Conservation (phyloP, 2,329 filamentous ascomycete species). For the Aspergillus chevalieri region DNA sequence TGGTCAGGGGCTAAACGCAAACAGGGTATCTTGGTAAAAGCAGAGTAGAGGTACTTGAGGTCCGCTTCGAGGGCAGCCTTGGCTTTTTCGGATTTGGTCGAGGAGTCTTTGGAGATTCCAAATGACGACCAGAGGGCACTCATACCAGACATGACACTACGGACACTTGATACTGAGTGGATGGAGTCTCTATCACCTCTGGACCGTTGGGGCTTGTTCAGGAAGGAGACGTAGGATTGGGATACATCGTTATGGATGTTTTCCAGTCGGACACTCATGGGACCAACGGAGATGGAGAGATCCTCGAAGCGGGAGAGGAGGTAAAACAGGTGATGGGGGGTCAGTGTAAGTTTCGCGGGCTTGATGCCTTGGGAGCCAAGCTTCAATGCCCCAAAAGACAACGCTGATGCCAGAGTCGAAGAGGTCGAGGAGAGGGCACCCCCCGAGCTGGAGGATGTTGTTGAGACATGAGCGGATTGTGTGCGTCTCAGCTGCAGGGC, state of each 20-base stretch:
- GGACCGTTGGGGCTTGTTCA: slow-evolving; percentile 74
- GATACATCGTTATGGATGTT: slow-evolving; percentile 85
- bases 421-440: slow-evolving; percentile 63
- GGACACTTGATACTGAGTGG: slow-evolving; percentile 90
- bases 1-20: slow-evolving; percentile 86
- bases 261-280: slow-evolving; percentile 92
- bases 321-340: slow-evolving; percentile 94
- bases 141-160: slow-evolving; percentile 97
- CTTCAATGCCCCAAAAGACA: slow-evolving; percentile 77
- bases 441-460: slow-evolving; percentile 51
- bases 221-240: slow-evolving; percentile 89
- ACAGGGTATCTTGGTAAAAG: slow-evolving; percentile 96
- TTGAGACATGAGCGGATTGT: slow-evolving; percentile 45
- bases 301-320: slow-evolving; percentile 93
- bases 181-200: slow-evolving; percentile 86
- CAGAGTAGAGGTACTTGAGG: slow-evolving; percentile 92
- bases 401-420: slow-evolving; percentile 68
- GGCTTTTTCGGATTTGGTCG: slow-evolving; percentile 79
- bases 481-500: slow-evolving; percentile 78
- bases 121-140: slow-evolving; percentile 87
- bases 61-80: slow-evolving; percentile 80
- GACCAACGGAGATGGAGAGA: slow-evolving; percentile 79
- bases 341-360: slow-evolving; percentile 84
- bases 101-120: slow-evolving; percentile 72
- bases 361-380: slow-evolving; percentile 82